A percentile compares a stretch with the other conserved stretches of the same genome.
These are phyloP conservation scores for Buddleja alternifolia DNA, from an alignment of 257 asterid genomes.

Conservation along the genomic window DNA sequence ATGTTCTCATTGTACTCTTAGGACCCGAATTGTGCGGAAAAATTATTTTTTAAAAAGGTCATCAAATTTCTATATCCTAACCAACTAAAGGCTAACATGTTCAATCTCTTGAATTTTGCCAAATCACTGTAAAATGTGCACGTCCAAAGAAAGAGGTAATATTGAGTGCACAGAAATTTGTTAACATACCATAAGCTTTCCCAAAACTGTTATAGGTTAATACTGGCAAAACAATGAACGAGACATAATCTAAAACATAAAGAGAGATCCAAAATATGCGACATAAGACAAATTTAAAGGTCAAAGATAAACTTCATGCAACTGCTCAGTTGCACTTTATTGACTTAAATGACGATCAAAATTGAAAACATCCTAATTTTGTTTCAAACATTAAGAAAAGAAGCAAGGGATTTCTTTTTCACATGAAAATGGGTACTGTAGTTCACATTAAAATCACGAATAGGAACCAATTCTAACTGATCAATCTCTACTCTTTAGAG, in stretches of 20 bases:
- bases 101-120: constrained; percentile 16
- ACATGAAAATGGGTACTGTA: neutral
- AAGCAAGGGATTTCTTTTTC: neutral
- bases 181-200: neutral
- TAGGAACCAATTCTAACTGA: constrained; percentile 5
- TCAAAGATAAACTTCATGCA: neutral
- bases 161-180: neutral
- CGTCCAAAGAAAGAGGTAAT: constrained; percentile 2
- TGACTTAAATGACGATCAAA: neutral
- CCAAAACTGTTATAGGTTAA: neutral
- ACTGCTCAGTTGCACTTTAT: neutral
- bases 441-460: constrained; percentile 6
- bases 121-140: neutral
- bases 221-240: constrained; percentile 23
- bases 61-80: neutral
- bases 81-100: neutral
- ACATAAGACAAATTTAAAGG: neutral
- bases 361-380: neutral
- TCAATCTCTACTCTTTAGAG: neutral
- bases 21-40: neutral
- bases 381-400: neutral
- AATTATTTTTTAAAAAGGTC: neutral
- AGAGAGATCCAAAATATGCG: neutral
- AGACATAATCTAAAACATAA: constrained; percentile 3
- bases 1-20: constrained; percentile 2